Conservation (phyloP, 1,139 yeast genomes). For the Lodderomyces pseudojiufengensis region DNA sequence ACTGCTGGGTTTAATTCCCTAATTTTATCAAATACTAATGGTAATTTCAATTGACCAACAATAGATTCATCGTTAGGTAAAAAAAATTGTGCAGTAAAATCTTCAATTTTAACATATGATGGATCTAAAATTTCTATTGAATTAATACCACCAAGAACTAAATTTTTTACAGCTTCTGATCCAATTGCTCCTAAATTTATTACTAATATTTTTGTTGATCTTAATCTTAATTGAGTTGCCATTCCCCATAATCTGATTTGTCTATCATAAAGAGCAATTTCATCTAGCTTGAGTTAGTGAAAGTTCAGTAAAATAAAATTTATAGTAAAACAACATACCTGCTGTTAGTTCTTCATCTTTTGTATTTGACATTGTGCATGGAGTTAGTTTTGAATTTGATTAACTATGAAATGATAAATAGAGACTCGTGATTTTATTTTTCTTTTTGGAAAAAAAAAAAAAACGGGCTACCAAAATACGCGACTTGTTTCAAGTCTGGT, state of each 20-base stretch:
- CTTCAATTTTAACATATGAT: slow-evolving; percentile 53
- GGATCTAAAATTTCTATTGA: slow-evolving; percentile 67
- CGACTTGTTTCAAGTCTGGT: too few relatives aligned
- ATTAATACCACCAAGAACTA: slow-evolving; percentile 88
- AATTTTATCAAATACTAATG: slow-evolving; percentile 52
- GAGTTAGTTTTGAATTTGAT: too few relatives aligned
- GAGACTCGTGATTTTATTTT: too few relatives aligned
- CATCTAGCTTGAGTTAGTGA: too few relatives aligned
- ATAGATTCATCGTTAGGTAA: slow-evolving; percentile 48
- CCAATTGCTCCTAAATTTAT: slow-evolving; percentile 72
- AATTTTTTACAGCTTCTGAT: slow-evolving; percentile 76
- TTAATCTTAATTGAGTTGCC: slow-evolving; percentile 80
- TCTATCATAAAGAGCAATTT: slow-evolving; percentile 88
- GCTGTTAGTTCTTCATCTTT: slow-evolving; percentile 10
- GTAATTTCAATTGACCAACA: slow-evolving; percentile 52
- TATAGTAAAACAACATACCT: slow-evolving; percentile 10
- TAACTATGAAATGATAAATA: too few relatives aligned
- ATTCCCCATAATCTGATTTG: slow-evolving; percentile 97
- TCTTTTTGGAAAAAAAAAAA: too few relatives aligned
- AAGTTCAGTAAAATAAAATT: background rate
- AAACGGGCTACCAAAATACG: too few relatives aligned
- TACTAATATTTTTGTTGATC: slow-evolving; percentile 67
- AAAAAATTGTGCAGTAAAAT: slow-evolving; percentile 77
- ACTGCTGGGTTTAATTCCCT: slow-evolving; percentile 80
- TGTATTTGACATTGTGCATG: too few relatives aligned